phyloP scores from a whole-genome alignment of 352 stramenopile species.

The Globisporangium rhizosaccharum region DNA sequence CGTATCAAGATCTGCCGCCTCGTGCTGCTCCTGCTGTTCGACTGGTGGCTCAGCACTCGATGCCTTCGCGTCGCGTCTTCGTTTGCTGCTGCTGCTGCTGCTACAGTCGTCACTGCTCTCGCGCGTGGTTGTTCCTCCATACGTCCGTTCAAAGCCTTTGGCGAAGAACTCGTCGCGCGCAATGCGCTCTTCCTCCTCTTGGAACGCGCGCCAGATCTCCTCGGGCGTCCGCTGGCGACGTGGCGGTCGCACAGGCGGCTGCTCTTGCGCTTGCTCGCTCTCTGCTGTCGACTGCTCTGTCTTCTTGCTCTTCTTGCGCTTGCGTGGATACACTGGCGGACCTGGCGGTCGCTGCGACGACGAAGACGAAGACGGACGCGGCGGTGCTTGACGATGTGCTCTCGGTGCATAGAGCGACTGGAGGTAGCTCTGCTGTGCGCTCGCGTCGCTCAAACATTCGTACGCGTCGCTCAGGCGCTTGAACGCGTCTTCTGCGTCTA shows the following conservation, averaged over 20 bases:
- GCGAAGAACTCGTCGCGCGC: slow-evolving; percentile 49
- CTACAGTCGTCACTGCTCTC: neutral
- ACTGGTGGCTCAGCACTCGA: neutral
- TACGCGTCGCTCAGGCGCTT: slow-evolving; percentile 75
- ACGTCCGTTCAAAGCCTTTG: slow-evolving; percentile 63
- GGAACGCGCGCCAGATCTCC: slow-evolving; percentile 67
- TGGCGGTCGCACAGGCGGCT: slow-evolving; percentile 2
- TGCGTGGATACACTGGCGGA: slow-evolving; percentile 15
- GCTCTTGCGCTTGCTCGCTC: neutral
- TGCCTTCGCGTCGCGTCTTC: neutral
- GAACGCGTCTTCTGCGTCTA: slow-evolving; percentile 71
- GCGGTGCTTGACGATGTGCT: neutral
- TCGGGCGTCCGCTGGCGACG: slow-evolving; percentile 39
- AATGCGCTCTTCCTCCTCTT: slow-evolving; percentile 62
- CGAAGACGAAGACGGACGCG: slow-evolving; percentile 3
- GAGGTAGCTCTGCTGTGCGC: slow-evolving; percentile 48
- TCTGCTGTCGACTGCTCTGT: neutral
- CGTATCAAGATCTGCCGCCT: slow-evolving; percentile 2
- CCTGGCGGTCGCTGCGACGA: neutral
- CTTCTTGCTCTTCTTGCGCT: slow-evolving; percentile 14
- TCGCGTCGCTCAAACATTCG: slow-evolving; percentile 57
- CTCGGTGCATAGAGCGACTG: slow-evolving; percentile 17
- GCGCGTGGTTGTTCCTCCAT: slow-evolving; percentile 13
- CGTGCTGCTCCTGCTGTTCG: slow-evolving; percentile 10
- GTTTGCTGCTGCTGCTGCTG: neutral